phyloP scores from a whole-genome alignment of 441 rosid species.

The Viola pubescens region DNA sequence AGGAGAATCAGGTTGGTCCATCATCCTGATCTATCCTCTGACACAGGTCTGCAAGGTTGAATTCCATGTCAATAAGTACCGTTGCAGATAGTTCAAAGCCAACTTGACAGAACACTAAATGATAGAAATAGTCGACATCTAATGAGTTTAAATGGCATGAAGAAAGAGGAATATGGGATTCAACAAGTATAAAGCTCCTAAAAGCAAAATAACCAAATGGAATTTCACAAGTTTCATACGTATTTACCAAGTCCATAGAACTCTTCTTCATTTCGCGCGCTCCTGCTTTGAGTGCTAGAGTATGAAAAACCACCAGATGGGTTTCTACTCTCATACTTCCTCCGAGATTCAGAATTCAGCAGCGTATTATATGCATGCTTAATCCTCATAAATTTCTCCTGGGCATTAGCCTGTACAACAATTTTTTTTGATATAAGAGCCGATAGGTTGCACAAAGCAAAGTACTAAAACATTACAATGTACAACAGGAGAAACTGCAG shows the following conservation, averaged over 20 bases:
- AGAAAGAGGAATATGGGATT: neutral
- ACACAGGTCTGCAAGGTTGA: neutral
- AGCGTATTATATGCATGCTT: constrained; percentile 84
- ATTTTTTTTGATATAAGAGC: constrained; percentile 10
- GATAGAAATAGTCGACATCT: neutral
- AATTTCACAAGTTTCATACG: constrained; percentile 3
- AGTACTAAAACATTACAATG: neutral
- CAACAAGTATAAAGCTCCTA: neutral
- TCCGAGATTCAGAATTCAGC: constrained; percentile 61
- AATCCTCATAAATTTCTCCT: constrained; percentile 85
- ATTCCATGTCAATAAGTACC: neutral
- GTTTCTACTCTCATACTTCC: constrained; percentile 42
- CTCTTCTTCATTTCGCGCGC: constrained; percentile 50
- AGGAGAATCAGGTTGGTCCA: neutral
- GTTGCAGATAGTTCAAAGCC: neutral
- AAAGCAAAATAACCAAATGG: neutral
- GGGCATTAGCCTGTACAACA: constrained; percentile 63
- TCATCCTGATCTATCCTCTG: neutral
- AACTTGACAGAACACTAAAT: neutral
- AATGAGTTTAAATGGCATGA: neutral
- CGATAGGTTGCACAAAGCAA: neutral
- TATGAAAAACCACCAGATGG: constrained; percentile 52
- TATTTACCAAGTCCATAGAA: constrained; percentile 89
- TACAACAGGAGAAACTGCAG: neutral
- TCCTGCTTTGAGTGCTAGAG: constrained; percentile 31